phyloP scores from a whole-genome alignment of 768 basidiomycete species.

The Kwoniella shandongensis region DNA sequence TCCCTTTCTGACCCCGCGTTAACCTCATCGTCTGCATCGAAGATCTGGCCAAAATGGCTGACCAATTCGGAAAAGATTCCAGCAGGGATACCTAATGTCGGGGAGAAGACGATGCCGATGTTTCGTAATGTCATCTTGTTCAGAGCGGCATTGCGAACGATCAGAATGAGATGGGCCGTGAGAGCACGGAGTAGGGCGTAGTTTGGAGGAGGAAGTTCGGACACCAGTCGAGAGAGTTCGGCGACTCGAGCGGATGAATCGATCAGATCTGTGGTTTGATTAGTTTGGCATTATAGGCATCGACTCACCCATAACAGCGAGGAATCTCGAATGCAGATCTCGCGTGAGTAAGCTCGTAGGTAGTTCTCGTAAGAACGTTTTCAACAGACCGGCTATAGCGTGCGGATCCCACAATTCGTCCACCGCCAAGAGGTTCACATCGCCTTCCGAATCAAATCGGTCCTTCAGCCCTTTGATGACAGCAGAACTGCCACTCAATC shows the following conservation, averaged over 20 bases:
- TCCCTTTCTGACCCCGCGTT: conserved; percentile 8
- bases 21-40: conserved; percentile 66
- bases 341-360: conserved; percentile 89
- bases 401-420: conserved; percentile 98
- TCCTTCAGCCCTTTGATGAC: conserved; percentile 93
- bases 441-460: conserved; percentile 93
- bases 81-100: conserved; percentile 95
- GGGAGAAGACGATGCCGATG: conserved; percentile 97
- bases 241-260: conserved; percentile 82
- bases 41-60: conserved; percentile 86
- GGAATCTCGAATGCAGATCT: conserved; percentile 85
- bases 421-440: conserved; percentile 79
- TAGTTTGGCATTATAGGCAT: no score
- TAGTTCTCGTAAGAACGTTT: conserved; percentile 87
- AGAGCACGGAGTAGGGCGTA: conserved; percentile 91
- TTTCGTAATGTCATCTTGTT: conserved; percentile 99
- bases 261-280: conserved; percentile 81
- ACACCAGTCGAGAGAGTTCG: conserved; percentile 82
- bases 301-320: conserved; percentile 83
- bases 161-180: conserved; percentile 88
- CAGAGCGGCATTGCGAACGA: conserved; percentile 81
- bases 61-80: conserved; percentile 94
- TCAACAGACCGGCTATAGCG: conserved; percentile 91
- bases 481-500: conserved; percentile 88
- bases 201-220: conserved; percentile 82